Evolutionary conservation across 164 flowering plant species (phyloP).

Genomic region (Buxus sempervirens): DNA sequence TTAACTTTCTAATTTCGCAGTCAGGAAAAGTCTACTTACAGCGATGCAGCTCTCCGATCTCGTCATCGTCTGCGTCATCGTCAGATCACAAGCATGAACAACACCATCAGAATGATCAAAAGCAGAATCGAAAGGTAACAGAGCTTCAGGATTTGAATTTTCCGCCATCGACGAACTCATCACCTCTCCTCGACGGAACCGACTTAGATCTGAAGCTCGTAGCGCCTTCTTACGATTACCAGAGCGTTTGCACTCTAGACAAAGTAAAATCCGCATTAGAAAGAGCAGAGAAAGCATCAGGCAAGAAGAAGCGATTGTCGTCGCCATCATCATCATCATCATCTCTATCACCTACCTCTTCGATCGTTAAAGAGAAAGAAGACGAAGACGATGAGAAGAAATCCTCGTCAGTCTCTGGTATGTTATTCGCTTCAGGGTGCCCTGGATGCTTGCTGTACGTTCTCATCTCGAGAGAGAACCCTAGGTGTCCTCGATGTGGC

Average conservation of each 20-base stretch:
- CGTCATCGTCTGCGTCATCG: slow-evolving; percentile 22
- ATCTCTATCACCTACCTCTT: slow-evolving; percentile 9
- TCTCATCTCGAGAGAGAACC: slow-evolving; percentile 51
- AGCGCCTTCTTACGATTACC: slow-evolving; percentile 36
- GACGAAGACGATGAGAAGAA: slow-evolving; percentile 9
- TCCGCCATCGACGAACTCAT: slow-evolving; percentile 23
- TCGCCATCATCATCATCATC: slow-evolving; percentile 18
- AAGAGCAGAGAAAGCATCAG: slow-evolving; percentile 51
- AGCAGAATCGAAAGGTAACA: slow-evolving; percentile 27
- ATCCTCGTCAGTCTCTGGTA: slow-evolving; percentile 23
- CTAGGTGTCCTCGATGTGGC: slow-evolving; percentile 71
- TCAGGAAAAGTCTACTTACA: slow-evolving; percentile 71
- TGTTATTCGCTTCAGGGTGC: slow-evolving; percentile 58
- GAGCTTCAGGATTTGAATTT: slow-evolving; percentile 51
- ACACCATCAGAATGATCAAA: background rate
- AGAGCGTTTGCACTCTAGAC: slow-evolving; percentile 86
- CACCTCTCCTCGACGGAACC: slow-evolving; percentile 27
- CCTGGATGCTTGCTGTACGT: slow-evolving; percentile 72
- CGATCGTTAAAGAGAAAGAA: slow-evolving; percentile 4
- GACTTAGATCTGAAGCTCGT: slow-evolving; percentile 55
- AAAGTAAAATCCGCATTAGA: slow-evolving; percentile 88
- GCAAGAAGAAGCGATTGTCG: slow-evolving; percentile 33
- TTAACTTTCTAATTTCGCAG: slow-evolving; percentile 30
- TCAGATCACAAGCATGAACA: slow-evolving; percentile 14
- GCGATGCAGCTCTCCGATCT: slow-evolving; percentile 38